phyloP scores from a whole-genome alignment of 2,329 filamentous ascomycete genomes.

The Sporothrix protearum region DNA sequence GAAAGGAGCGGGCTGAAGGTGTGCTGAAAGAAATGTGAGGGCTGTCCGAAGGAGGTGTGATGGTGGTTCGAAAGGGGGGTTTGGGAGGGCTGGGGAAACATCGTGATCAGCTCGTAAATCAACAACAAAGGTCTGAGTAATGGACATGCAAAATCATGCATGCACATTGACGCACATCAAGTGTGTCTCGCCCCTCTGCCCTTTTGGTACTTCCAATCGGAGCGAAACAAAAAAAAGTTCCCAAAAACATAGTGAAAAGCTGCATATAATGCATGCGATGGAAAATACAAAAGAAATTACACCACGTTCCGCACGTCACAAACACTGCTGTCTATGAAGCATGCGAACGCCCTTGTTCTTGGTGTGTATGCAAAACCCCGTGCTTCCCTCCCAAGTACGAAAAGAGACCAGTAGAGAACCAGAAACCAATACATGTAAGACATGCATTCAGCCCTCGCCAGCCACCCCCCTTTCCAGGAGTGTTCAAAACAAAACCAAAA shows the following conservation, averaged over 20 bases:
- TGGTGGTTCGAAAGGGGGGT: too few species aligned
- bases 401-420: not conserved
- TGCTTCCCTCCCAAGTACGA: not conserved
- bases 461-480: not conserved
- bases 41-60: not conserved
- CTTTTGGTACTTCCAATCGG: not conserved
- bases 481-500: too few species aligned
- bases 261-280: not conserved
- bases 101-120: constrained; percentile 1
- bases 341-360: not conserved
- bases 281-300: not conserved
- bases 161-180: not conserved
- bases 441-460: constrained; percentile 12
- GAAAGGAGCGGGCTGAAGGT: not conserved
- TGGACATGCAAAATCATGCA: not conserved
- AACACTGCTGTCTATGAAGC: not conserved
- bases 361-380: not conserved
- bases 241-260: not conserved
- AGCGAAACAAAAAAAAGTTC: not conserved
- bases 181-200: not conserved
- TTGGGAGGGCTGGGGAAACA: not conserved
- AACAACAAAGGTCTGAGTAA: not conserved
- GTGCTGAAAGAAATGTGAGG: not conserved
- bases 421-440: constrained; percentile 18
- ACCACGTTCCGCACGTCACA: not conserved